Evolutionary conservation across 257 asterid genomes (phyloP), one percentile per base, ranked within the genome.

Genomic region (Gentiana macrophylla): DNA sequence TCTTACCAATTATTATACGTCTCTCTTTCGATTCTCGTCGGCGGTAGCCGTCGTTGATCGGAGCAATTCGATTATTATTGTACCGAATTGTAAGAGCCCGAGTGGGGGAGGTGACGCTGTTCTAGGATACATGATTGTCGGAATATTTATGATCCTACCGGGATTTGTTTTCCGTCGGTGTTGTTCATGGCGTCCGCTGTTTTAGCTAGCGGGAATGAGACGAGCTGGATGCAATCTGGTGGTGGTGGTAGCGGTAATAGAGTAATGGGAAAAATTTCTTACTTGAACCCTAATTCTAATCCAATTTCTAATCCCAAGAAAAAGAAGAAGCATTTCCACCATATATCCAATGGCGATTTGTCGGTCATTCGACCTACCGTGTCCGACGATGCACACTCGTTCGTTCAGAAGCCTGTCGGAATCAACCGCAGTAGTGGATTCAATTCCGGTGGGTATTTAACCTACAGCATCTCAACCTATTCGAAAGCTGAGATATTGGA

Each of bases 341-440:
- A 74, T 24, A 45, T 80, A 2, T 67, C 70, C 1, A 84, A 78
- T 74, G 89, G 86, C 56, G 50, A 45, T 7, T 80, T 80, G 34
- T 83, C 92, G 8, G 92, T 68, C 37, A 85, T 80, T 13, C 77
- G 88, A 44, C 97, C 76, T 79, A 73, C 95, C 1, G 91, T 84
- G 4, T 88, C 99, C 2, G 99, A 92, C 38, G 99, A 92, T 36
- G 97, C 95, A 4, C 85, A 92, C 69, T 92, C 97, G 2, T 92
- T 73, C 72, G 88, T 83, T 56, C 97, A 87, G 74, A 71, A 70
- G 54, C 66, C 79, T 3, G 61, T 52, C 5, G 73, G 69, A 52
- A 68, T 84, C 37, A 61, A 80, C 62, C 84, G 86, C 9, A 41
- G 46, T 41, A 70, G 66, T 78, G 83, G 80, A 6, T 69, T 64